These are phyloP conservation scores for Corinectria fuckeliana DNA, from an alignment of 2,329 filamentous ascomycete species.

Conservation along the genomic window DNA sequence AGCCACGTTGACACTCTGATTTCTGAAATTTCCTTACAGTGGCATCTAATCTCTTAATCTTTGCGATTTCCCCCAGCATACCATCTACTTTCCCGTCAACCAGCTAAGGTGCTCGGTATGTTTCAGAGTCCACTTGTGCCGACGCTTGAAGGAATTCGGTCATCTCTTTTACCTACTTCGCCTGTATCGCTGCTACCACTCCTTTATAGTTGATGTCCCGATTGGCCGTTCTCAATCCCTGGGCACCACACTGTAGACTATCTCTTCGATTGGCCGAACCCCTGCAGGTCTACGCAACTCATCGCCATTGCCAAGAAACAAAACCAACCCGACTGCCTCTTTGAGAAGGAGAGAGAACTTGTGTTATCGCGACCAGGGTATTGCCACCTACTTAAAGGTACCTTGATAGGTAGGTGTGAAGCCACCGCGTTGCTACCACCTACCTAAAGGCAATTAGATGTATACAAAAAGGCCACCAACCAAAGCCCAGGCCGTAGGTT, in stretches of 20 bases:
- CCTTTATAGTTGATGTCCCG: not conserved
- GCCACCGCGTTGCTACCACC: not conserved
- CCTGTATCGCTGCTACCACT: not conserved
- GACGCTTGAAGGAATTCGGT: no score
- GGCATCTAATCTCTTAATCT: no score
- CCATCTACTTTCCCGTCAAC: no score
- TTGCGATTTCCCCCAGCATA: no score
- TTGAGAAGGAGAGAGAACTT: slow-evolving; percentile 5
- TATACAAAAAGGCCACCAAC: not conserved
- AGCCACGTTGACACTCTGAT: no score
- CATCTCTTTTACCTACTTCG: not conserved
- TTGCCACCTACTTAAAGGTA: slow-evolving; percentile 13
- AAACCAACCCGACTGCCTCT: not conserved
- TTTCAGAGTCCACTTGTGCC: no score
- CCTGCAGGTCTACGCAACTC: not conserved
- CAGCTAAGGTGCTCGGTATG: no score
- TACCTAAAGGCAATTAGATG: not conserved
- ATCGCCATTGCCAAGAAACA: slow-evolving; percentile 3
- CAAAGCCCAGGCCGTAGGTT: not conserved
- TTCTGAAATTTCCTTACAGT: no score
- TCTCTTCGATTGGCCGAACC: not conserved
- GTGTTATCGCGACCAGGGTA: slow-evolving; percentile 8
- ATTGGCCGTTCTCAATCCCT: not conserved
- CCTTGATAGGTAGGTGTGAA: slow-evolving; percentile 1
- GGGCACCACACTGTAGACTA: not conserved